Percentiles rank a stretch among this genome's conserved stretches.
These are phyloP conservation scores for Zygosaccharomyces pseudorouxii DNA, from an alignment of 805 yeast genomes.

Conservation along the genomic window DNA sequence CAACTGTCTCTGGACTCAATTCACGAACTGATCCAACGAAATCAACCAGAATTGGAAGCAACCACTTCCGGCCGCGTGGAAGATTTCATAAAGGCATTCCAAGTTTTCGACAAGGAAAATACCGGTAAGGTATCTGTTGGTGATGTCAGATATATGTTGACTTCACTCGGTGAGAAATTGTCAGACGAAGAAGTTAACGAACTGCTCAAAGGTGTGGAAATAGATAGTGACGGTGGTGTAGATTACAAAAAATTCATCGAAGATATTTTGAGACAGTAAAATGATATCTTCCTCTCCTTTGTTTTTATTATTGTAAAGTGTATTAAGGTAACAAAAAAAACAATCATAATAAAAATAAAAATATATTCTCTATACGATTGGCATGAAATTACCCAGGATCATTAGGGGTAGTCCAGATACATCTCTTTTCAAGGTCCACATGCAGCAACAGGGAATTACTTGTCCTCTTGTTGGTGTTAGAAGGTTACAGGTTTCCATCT, in stretches of 20 bases:
- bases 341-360: slow-evolving; percentile 27
- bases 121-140: slow-evolving; percentile 97
- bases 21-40: slow-evolving; percentile 21
- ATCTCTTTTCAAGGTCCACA: slow-evolving; percentile 91
- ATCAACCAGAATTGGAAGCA: slow-evolving; percentile 27
- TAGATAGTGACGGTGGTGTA: slow-evolving; percentile 89
- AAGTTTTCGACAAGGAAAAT: slow-evolving; percentile 93
- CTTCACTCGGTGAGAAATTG: slow-evolving; percentile 93
- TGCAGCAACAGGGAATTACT: slow-evolving; percentile 67
- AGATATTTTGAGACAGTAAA: slow-evolving; percentile 79
- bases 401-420: slow-evolving; percentile 97
- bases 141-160: slow-evolving; percentile 88
- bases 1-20: slow-evolving; percentile 30
- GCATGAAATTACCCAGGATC: slow-evolving; percentile 90
- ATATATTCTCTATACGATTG: slow-evolving; percentile 40
- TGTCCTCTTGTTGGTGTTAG: slow-evolving; percentile 51
- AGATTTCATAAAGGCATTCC: slow-evolving; percentile 93
- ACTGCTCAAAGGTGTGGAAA: slow-evolving; percentile 88
- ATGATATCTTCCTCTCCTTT: background rate
- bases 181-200: slow-evolving; percentile 92
- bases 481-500: slow-evolving; percentile 82
- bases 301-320: background rate
- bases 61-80: slow-evolving; percentile 36
- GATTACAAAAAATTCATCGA: slow-evolving; percentile 94
- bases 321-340: slow-evolving; percentile 8